phyloP scores from a whole-genome alignment of 2,329 filamentous ascomycete genomes.

The Hypoxylon sp. region DNA sequence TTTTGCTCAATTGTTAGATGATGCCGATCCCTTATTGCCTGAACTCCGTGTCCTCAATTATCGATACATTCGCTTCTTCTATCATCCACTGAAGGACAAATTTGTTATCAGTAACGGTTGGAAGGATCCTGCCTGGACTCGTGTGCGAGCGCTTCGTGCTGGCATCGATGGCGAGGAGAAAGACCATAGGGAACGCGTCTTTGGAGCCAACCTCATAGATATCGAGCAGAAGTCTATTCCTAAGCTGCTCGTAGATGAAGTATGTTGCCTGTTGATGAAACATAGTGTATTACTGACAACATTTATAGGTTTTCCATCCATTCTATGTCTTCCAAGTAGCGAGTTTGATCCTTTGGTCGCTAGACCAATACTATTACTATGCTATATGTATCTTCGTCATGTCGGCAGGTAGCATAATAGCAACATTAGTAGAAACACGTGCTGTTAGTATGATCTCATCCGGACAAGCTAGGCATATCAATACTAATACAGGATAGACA shows the following conservation, averaged over 20 bases:
- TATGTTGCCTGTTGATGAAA: constrained; percentile 53
- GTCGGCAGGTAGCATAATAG: constrained; percentile 89
- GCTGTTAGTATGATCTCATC: constrained; percentile 65
- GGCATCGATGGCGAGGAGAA: constrained; percentile 93
- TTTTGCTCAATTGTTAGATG: constrained; percentile 66
- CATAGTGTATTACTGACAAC: constrained; percentile 33
- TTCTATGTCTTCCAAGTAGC: constrained; percentile 99
- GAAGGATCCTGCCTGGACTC: constrained; percentile 93
- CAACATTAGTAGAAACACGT: constrained; percentile 90
- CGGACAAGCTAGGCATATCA: background rate
- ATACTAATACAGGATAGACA: constrained; percentile 64
- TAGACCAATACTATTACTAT: constrained; percentile 98
- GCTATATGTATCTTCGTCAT: constrained; percentile 95
- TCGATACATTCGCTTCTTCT: constrained; percentile 93
- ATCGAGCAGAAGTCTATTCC: constrained; percentile 89
- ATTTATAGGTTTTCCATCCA: constrained; percentile 83
- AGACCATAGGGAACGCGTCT: constrained; percentile 83
- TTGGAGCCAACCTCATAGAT: constrained; percentile 90
- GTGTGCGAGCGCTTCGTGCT: constrained; percentile 77
- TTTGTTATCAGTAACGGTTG: constrained; percentile 89
- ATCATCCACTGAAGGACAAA: constrained; percentile 88
- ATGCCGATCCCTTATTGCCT: constrained; percentile 82
- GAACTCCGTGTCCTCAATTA: constrained; percentile 86
- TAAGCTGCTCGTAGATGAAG: constrained; percentile 90
- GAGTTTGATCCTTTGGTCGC: constrained; percentile 91